A percentile compares a stretch with the other conserved stretches of the same genome.
Evolutionary conservation across 805 yeast species (phyloP).

Genomic region (Clavispora asparagi): DNA sequence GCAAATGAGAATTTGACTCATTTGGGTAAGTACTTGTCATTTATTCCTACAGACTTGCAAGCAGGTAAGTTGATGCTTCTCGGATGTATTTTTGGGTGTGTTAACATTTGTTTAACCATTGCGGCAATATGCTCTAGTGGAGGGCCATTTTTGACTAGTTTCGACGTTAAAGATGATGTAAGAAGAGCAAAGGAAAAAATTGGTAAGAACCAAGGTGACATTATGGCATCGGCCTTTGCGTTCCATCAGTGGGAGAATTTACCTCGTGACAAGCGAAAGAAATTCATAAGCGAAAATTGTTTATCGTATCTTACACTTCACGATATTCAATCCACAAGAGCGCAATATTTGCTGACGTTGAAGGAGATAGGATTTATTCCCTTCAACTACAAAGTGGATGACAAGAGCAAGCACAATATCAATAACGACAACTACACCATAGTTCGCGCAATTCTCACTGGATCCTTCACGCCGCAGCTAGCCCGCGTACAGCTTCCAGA

Average conservation of each 20-base stretch:
- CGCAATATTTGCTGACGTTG: constrained; percentile 65
- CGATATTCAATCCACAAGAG: constrained; percentile 66
- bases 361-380: constrained; percentile 78
- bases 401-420: constrained; percentile 36
- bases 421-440: constrained; percentile 48
- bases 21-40: constrained; percentile 72
- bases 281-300: constrained; percentile 51
- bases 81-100: constrained; percentile 78
- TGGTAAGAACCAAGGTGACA: constrained; percentile 59
- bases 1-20: constrained; percentile 50
- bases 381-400: constrained; percentile 34
- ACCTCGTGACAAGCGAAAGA: constrained; percentile 18
- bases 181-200: constrained; percentile 40
- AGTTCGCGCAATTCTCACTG: constrained; percentile 65
- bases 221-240: constrained; percentile 61
- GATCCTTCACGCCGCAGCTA: constrained; percentile 77
- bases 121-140: constrained; percentile 75
- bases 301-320: constrained; percentile 60
- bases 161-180: constrained; percentile 61
- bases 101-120: constrained; percentile 72
- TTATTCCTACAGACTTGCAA: constrained; percentile 80
- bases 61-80: constrained; percentile 78
- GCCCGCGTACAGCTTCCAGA: constrained; percentile 82
- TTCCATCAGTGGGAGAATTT: constrained; percentile 44
- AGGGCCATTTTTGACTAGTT: constrained; percentile 61